Base-by-base conservation (phyloP, 306 rosid genomes). In the Acacia acuminata region DNA sequence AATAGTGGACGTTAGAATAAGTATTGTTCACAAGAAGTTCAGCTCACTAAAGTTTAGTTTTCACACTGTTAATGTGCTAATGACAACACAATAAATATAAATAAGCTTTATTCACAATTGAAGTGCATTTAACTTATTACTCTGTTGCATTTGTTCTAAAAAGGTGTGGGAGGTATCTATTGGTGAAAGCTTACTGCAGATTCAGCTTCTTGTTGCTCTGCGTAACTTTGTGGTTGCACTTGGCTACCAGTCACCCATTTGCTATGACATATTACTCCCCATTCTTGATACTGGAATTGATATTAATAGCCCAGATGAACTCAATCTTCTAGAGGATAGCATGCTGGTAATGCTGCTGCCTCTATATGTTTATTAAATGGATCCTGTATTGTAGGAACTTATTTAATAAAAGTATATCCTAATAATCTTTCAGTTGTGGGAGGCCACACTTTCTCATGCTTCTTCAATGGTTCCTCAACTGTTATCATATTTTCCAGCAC, bases 81-180 rank as follows among this genome's bases (percentile, higher is more conserved):
- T 84, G 85, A 51, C 55, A 17, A 11, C 74, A 14, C 3, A 77
- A 67, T 81, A 79, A 69, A 56, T 69, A 24, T 58, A 67, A 13
- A 27, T 79, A 76, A 63, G 60, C 78, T 71, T 73, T n/a, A 34
- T 36, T 66, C 82, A 69, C 64, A 44, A 38, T 22, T 38, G 64
- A 74, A 43, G 24, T 78, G 42, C 48, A 78, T 85, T 66, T 71
- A 11, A 56, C 44, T 68, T 34, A 81, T 40, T 56, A 19, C 43
- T 82, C 50, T 34, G 17, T 85, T 77, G 51, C 75, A 80, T 68
- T 79, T 72, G 69, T 78, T 74, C 36, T 85, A 68, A 70, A 48
- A 84, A 95, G 99, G 91, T 92, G 68, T 95, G 98, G 99, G 99
- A 92, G 88, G 97, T 92, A 82, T 90, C 98, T 82, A 89, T 93